Evolutionary conservation across 2,329 filamentous ascomycete species (phyloP), one percentile per base, ranked within the genome.

Genomic region (Macrophomina pseudophaseolina): DNA sequence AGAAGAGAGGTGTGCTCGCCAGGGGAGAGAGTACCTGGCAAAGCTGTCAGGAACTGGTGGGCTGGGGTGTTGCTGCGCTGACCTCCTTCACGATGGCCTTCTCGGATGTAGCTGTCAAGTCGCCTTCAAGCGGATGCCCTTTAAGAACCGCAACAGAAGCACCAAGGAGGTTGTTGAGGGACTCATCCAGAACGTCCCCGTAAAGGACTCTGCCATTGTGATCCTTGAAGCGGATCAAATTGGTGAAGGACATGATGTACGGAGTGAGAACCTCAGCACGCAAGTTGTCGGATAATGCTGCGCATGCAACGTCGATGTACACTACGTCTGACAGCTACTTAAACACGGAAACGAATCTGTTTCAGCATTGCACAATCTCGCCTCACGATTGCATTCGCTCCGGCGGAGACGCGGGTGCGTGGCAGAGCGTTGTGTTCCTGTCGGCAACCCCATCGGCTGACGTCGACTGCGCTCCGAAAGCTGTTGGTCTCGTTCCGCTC

Each of bases 191-290:
- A 5, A 38, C 16, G 38, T 58, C 53, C 8, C 53, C 53, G 9
- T 14, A 58, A 11, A 58, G n/a, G 28, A 58, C 53, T 14, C 28
- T 58, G 11, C 53, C 53, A 14, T 12, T 8, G 30, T 58, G 30
- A 38, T 58, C 53, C 23, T n/a, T 44, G 30, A 58, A 58, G 33
- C 53, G 53, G 8, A 58, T 58, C n/a, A 58, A 18, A n/a, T 44
- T 58, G 7, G n/a, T 38, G 32, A 58, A 51, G 11, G 48, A 51
- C 48, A 51, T 51, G 18, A 23, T 30, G 48, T 8, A 4, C 9
- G 8, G 23, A 30, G 8, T 11, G 2, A 11, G n/a, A 30, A 7
- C 4, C 12, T 23, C 23, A 23, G 23, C 23, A 23, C 23, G 23
- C 23, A 23, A 23, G 23, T 23, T 23, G 23, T 23, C 23, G 23